A percentile compares a stretch with the other conserved stretches of the same genome.
phyloP scores from a whole-genome alignment of 495 filamentous ascomycete genomes.

The Parathielavia appendiculata region DNA sequence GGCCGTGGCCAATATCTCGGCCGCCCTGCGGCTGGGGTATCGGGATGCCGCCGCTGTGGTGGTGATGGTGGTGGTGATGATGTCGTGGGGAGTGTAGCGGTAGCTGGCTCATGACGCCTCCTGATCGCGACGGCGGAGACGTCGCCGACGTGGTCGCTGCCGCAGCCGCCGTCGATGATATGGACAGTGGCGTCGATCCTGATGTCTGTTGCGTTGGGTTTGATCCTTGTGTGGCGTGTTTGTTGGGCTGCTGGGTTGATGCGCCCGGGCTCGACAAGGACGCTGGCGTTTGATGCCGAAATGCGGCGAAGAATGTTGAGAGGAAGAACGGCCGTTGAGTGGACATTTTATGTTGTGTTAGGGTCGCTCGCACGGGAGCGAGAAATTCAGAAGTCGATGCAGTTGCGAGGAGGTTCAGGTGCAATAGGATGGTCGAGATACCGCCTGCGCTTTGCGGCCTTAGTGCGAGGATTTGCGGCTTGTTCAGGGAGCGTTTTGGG shows the following conservation, averaged over 20 bases:
- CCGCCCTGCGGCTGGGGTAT: conserved; percentile 26
- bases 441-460: too few relatives aligned
- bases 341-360: conserved; percentile 45
- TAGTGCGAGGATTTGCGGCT: too few relatives aligned
- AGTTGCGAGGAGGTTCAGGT: background rate
- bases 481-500: too few relatives aligned
- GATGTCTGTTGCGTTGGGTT: conserved; percentile 32
- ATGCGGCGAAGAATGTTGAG: conserved; percentile 79
- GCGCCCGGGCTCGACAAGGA: conserved; percentile 26
- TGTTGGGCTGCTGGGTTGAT: conserved; percentile 38
- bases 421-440: background rate
- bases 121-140: conserved; percentile 33
- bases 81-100: conserved; percentile 43
- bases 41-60: conserved; percentile 34
- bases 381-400: background rate
- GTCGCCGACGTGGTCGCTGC: conserved; percentile 27
- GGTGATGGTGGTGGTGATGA: conserved; percentile 34
- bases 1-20: conserved; percentile 22
- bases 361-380: background rate
- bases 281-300: conserved; percentile 49
- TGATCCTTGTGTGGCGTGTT: conserved; percentile 35
- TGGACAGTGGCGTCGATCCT: conserved; percentile 12
- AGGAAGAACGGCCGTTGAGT: conserved; percentile 78
- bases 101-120: conserved; percentile 39
- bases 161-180: conserved; percentile 21